A percentile compares a stretch with the other conserved stretches of the same genome.
Evolutionary conservation across 2,329 filamentous ascomycete genomes (phyloP).

Genomic region (Nectriaceae sp.): DNA sequence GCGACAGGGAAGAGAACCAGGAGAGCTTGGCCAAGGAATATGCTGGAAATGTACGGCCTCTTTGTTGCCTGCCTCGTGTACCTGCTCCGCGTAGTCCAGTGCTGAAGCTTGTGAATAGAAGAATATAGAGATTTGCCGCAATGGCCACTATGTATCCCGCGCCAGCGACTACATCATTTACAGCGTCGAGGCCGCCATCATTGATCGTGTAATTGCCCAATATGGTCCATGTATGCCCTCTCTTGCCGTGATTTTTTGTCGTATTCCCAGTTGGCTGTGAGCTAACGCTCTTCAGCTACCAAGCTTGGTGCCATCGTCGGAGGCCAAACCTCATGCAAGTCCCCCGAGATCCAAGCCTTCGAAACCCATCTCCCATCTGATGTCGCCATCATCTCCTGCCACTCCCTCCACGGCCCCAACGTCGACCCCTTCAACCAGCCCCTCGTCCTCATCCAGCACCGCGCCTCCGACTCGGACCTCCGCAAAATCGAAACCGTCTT

Average conservation of each 20-base stretch:
- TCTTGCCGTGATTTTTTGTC: conserved; percentile 16
- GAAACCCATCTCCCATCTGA: conserved; percentile 85
- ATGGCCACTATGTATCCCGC: conserved; percentile 94
- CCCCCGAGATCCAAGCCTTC: conserved; percentile 91
- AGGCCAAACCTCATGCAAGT: conserved; percentile 97
- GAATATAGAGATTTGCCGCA: conserved; percentile 84
- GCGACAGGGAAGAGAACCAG: conserved; percentile 89
- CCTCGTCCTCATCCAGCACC: conserved; percentile 90
- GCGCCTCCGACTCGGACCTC: conserved; percentile 76
- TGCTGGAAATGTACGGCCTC: conserved; percentile 72
- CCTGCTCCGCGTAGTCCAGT: conserved; percentile 30
- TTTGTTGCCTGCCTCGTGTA: conserved; percentile 27
- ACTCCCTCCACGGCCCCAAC: conserved; percentile 92
- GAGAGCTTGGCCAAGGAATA: conserved; percentile 81
- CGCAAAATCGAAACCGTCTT: conserved; percentile 79
- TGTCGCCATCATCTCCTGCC: conserved; percentile 92
- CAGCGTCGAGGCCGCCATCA: conserved; percentile 91
- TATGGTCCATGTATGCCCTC: conserved; percentile 81
- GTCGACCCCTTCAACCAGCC: conserved; percentile 89
- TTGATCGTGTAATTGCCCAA: conserved; percentile 81
- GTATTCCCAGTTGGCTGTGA: conserved; percentile 5
- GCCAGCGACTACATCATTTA: conserved; percentile 99
- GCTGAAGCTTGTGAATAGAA: conserved; percentile 60
- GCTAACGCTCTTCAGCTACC: conserved; percentile 64
- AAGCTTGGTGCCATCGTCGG: conserved; percentile 95